Evolutionary conservation across 495 filamentous ascomycete species (phyloP), one percentile per base, ranked within the genome.

Genomic region (Daldinia vernicosa): DNA sequence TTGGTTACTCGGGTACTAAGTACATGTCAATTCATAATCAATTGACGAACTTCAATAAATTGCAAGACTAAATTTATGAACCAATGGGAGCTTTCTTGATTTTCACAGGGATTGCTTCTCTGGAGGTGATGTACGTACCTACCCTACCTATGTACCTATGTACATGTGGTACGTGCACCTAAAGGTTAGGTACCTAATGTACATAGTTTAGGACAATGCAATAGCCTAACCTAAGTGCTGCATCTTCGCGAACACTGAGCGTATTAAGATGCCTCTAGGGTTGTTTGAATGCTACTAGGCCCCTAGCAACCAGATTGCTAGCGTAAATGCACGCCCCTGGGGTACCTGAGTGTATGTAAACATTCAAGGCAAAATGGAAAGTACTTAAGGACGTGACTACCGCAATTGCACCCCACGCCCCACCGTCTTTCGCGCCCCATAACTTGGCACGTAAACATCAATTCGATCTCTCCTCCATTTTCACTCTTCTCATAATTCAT

Each of bases 401-500:
- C 19, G 17, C 30, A 53, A 15, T 1, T 9, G 28, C 43, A 52
- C 64, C 43, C 55, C 24, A n/a, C 30, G 11, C 12, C 55, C 57
- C 57, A 30, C 43, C 17, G 40, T 17, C 39, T 22, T 54, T 59
- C 6, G 52, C 11, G 19, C 67, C 67, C 55, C 61, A 64, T 57
- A 60, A 17, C 19, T n/a, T 28, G 9, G 45, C 9, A 51, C 3
- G 63, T 63, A 67, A 60, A 70, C 60, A 60, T 66, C 32, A 58
- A 60, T 28, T 39, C 37, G 2, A 6, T 28, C 43, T 45, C 30
- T 17, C 39, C n/a, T 45, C 35, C 28, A 4, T 52, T 39, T 33
- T 54, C 40, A 28, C 1, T 51, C 45, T 39, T 40, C 61, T 22
- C 60, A 60, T 26, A 15, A 28, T 63, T 32, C 58, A 59, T 35